Evolutionary conservation across 495 filamentous ascomycete genomes (phyloP).

Genomic region (Neurospora sp.): DNA sequence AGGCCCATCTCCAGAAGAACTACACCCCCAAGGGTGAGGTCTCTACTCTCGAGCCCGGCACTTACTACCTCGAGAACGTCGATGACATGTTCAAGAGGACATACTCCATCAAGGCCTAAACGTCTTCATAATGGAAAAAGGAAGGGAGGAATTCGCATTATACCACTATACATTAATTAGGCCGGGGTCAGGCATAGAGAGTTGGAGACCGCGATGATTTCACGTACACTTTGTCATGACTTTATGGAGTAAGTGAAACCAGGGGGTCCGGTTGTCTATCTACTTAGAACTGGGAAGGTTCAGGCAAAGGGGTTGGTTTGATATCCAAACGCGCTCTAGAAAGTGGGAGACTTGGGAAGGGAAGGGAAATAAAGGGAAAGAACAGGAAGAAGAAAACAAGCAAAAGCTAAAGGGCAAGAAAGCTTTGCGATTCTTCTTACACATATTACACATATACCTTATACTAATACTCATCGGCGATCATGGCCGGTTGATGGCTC

Average conservation of each 20-base stretch:
- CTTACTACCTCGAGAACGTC: conserved; percentile 83
- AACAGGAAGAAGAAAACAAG: background rate
- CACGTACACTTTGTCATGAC: background rate
- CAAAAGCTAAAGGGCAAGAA: background rate
- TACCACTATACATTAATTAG: conserved; percentile 1
- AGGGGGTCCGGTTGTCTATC: background rate
- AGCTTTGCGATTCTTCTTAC: background rate
- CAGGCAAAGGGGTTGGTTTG: background rate
- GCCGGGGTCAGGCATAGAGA: background rate
- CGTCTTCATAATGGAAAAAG: background rate
- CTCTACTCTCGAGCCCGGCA: conserved; percentile 66
- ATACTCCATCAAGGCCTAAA: conserved; percentile 81
- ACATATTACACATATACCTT: background rate
- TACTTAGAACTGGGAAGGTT: background rate
- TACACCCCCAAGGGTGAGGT: conserved; percentile 68
- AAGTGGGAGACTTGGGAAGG: background rate
- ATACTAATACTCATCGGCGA: background rate
- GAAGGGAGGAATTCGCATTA: background rate
- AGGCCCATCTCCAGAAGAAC: conserved; percentile 87
- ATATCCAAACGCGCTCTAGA: background rate
- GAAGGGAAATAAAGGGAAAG: background rate
- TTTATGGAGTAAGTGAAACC: background rate
- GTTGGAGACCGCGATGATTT: background rate
- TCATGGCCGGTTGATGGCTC: background rate
- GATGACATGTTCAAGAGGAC: conserved; percentile 93